phyloP scores from a whole-genome alignment of 2,329 filamentous ascomycete genomes.

The Pseudocercospora fuligena region DNA sequence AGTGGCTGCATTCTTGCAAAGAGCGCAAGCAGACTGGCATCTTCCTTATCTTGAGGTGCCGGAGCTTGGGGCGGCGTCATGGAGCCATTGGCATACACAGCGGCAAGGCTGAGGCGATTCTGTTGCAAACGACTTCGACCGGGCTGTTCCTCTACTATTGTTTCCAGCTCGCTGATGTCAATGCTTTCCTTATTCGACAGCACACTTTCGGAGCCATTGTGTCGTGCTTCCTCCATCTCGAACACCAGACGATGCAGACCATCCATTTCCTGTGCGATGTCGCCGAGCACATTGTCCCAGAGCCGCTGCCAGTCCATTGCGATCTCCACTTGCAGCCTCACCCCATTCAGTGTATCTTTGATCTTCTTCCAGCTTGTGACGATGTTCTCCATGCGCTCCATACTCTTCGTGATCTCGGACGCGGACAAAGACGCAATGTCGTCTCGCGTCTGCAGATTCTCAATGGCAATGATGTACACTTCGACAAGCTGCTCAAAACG shows the following conservation, averaged over 20 bases:
- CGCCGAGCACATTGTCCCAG: slow-evolving; percentile 90
- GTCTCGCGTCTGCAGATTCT: slow-evolving; percentile 77
- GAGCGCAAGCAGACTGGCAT: slow-evolving; percentile 83
- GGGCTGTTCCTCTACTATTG: slow-evolving; percentile 87
- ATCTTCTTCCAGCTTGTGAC: slow-evolving; percentile 84
- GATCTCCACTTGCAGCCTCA: slow-evolving; percentile 90
- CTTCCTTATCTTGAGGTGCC: slow-evolving; percentile 68
- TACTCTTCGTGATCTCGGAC: slow-evolving; percentile 73
- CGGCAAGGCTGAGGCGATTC: slow-evolving; percentile 71
- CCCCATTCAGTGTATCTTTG: slow-evolving; percentile 73
- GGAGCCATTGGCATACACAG: slow-evolving; percentile 51
- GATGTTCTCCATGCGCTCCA: slow-evolving; percentile 88
- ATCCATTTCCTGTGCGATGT: slow-evolving; percentile 88
- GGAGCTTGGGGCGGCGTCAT: slow-evolving; percentile 53
- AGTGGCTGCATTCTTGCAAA: slow-evolving; percentile 96
- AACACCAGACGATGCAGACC: slow-evolving; percentile 81
- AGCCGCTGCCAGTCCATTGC: slow-evolving; percentile 99
- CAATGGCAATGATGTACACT: slow-evolving; percentile 92
- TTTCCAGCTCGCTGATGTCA: slow-evolving; percentile 88
- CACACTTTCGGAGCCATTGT: slow-evolving; percentile 74
- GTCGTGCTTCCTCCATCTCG: slow-evolving; percentile 95
- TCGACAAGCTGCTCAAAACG: slow-evolving; percentile 89
- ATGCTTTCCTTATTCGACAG: slow-evolving; percentile 57
- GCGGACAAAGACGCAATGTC: slow-evolving; percentile 76
- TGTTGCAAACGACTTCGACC: slow-evolving; percentile 50